Conservation (phyloP, 2,329 filamentous ascomycete genomes). For the Ambrosiella cleistominuta region DNA sequence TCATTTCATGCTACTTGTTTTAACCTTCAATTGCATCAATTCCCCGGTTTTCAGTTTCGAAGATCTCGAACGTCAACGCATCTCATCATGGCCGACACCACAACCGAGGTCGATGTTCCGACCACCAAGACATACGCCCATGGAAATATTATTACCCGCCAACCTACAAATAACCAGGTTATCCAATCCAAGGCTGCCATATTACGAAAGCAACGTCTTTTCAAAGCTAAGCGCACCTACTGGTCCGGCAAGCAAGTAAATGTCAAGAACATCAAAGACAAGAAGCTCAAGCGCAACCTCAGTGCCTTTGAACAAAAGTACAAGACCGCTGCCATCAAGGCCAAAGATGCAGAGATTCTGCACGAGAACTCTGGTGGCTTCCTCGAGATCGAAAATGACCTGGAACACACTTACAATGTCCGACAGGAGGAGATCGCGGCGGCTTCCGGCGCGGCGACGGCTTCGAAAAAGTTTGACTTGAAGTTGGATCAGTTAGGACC, state of each 20-base stretch:
- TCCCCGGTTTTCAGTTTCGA: neutral
- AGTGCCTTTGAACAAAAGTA: conserved; percentile 67
- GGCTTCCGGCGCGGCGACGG: conserved; percentile 62
- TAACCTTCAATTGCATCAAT: neutral
- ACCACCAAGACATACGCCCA: conserved; percentile 7
- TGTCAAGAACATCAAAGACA: conserved; percentile 61
- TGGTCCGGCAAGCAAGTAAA: conserved; percentile 66
- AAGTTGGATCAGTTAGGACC: conserved; percentile 69
- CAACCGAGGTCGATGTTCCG: conserved; percentile 1
- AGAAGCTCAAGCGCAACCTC: conserved; percentile 71
- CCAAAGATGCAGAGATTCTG: conserved; percentile 89
- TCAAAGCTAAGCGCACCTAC: conserved; percentile 57
- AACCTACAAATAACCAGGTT: neutral
- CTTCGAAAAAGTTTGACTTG: conserved; percentile 84
- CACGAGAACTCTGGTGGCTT: conserved; percentile 76
- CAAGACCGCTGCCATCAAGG: conserved; percentile 60
- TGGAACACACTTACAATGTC: conserved; percentile 86
- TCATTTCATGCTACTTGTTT: neutral
- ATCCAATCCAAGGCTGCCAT: conserved; percentile 21
- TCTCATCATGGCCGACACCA: conserved; percentile 9
- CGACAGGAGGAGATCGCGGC: conserved; percentile 69
- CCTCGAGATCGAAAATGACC: conserved; percentile 68
- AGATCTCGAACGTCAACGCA: neutral
- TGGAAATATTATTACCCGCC: neutral
- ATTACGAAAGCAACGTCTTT: conserved; percentile 32